phyloP scores from a whole-genome alignment of 2,329 filamentous ascomycete species.

The Trichoderma endophyticum region DNA sequence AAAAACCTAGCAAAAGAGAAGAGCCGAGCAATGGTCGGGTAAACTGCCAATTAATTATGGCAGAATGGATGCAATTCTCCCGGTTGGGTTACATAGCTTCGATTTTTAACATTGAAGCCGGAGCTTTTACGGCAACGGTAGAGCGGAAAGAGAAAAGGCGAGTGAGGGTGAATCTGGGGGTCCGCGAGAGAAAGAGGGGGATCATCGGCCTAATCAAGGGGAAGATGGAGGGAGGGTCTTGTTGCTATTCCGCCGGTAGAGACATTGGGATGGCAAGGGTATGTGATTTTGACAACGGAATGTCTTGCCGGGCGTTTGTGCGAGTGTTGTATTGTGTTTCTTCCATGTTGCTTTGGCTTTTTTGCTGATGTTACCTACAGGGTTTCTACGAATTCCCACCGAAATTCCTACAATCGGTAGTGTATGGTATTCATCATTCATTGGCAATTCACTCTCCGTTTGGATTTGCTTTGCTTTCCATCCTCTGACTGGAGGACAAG shows the following conservation, averaged over 20 bases:
- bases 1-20: neutral
- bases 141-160: neutral
- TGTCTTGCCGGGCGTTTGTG: neutral
- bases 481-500: neutral
- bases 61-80: neutral
- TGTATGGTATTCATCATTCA: neutral
- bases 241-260: neutral
- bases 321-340: neutral
- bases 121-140: neutral
- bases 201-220: constrained; percentile 13
- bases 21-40: neutral
- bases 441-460: neutral
- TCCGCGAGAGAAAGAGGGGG: neutral
- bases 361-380: no score
- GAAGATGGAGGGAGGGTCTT: neutral
- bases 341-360: neutral
- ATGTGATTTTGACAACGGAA: neutral
- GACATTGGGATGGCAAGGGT: neutral
- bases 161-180: neutral
- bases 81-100: neutral
- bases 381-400: no score
- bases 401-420: no score
- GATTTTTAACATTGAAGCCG: neutral
- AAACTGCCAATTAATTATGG: neutral
- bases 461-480: neutral